phyloP scores from a whole-genome alignment of 1,284 basidiomycete genomes.

The Cystobasidium pallidum region DNA sequence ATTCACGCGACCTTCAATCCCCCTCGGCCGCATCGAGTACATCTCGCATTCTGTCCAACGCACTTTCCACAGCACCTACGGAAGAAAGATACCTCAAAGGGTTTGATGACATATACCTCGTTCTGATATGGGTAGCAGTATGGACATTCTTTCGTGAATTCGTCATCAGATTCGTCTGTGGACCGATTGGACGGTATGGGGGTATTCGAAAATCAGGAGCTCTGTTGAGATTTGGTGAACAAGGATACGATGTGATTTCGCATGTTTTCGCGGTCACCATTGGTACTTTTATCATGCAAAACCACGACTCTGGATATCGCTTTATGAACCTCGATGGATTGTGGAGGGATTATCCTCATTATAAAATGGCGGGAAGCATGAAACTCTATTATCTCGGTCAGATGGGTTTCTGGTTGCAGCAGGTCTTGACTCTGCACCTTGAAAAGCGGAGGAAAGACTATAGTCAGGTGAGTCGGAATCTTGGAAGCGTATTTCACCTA shows the following conservation, averaged over 20 bases:
- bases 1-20: not conserved
- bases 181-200: constrained; percentile 75
- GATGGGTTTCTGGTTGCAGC: constrained; percentile 90
- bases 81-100: constrained; percentile 32
- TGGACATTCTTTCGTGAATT: constrained; percentile 80
- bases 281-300: constrained; percentile 60
- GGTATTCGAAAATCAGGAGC: constrained; percentile 56
- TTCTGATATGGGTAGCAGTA: constrained; percentile 72
- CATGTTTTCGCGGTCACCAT: constrained; percentile 73
- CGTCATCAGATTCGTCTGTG: constrained; percentile 70
- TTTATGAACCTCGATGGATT: constrained; percentile 69
- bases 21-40: not conserved
- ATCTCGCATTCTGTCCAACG: constrained; percentile 5
- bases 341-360: constrained; percentile 82
- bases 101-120: constrained; percentile 62
- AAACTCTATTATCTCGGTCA: constrained; percentile 92
- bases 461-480: constrained; percentile 57
- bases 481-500: no score
- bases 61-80: constrained; percentile 6
- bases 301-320: constrained; percentile 67
- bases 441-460: constrained; percentile 92
- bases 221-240: constrained; percentile 85
- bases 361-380: constrained; percentile 72
- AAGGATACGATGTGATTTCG: constrained; percentile 86
- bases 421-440: constrained; percentile 85